Evolutionary conservation across 805 yeast genomes (phyloP).

Genomic region (Ogataea minuta): DNA sequence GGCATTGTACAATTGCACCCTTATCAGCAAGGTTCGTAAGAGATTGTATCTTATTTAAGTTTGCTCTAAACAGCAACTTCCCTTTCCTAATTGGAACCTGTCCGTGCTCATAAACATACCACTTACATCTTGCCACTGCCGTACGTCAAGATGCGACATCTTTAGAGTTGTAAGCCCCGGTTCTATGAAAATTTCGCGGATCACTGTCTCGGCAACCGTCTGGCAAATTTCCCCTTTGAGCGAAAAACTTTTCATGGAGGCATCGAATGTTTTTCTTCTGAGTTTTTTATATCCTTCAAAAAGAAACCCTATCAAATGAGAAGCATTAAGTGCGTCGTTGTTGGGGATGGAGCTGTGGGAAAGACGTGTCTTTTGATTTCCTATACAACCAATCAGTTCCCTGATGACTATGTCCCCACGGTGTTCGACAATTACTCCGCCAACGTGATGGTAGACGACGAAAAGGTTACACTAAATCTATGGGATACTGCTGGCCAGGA

Average conservation of each 20-base stretch:
- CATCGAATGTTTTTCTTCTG: conserved; percentile 2
- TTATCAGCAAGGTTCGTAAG: too few relatives aligned
- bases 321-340: conserved; percentile 81
- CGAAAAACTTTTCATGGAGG: conserved; percentile 4
- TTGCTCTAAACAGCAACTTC: too few relatives aligned
- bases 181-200: too few relatives aligned
- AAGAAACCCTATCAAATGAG: conserved; percentile 12
- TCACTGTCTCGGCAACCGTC: background rate
- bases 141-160: too few relatives aligned
- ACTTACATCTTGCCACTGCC: too few relatives aligned
- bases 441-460: conserved; percentile 76
- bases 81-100: too few relatives aligned
- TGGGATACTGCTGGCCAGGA: conserved; percentile 98
- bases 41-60: too few relatives aligned
- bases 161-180: too few relatives aligned
- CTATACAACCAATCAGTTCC: conserved; percentile 89
- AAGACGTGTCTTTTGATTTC: conserved; percentile 85
- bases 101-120: too few relatives aligned
- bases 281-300: background rate
- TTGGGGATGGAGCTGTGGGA: conserved; percentile 96
- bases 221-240: conserved; percentile 10
- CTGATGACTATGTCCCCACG: conserved; percentile 91
- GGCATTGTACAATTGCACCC: too few relatives aligned
- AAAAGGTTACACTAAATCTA: conserved; percentile 77
- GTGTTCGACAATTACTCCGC: conserved; percentile 93